Evolutionary conservation across 2,329 filamentous ascomycete species (phyloP), one percentile per base, ranked within the genome.

Genomic region (Neofusicoccum parvum): DNA sequence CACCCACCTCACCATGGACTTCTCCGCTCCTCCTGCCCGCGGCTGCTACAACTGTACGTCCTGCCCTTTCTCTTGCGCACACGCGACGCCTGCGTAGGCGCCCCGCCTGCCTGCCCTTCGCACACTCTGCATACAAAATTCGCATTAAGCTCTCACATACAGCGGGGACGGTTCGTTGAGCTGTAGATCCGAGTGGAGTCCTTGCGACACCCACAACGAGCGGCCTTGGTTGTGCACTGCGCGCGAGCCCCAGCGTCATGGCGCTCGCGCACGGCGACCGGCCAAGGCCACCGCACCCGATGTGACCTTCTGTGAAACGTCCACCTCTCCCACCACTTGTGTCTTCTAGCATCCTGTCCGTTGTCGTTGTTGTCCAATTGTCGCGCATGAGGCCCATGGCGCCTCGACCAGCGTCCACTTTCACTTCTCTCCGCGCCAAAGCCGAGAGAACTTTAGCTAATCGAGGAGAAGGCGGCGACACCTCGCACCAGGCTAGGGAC

Each of bases 401-500:
- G 37, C 60, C 54, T 50, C 36, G 6, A 48, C 36, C 17, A 14
- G 4, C n/a, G 46, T 34, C 48, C 23, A 17, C 5, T 20, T 56
- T 46, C 17, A 23, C 17, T 17, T 15, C 17, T 65, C 51, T 58
- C 54, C 37, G 39, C 48, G 69, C 67, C 65, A 65, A 46, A 62
- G 68, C 68, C 54, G 67, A 66, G 50, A 17, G 41, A 49, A 23
- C 9, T 23, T 62, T n/a, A 63, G 64, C 65, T 66, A 63, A 66
- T 62, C 65, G 49, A 62, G 50, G 59, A 54, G 11, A 56, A 84
- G 82, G 81, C 71, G 82, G 82, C 70, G 81, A 83, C 70, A 73
- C 78, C 65, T 77, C 78, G 66, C 82, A 84, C 73, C 79, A 81
- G 70, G 80, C 82, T 71, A 80, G 80, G 66, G 82, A 83, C 69